Percentiles rank a stretch among this genome's conserved stretches.
Evolutionary conservation across 257 asterid genomes (phyloP).

Genomic region (Agastache rugosa): DNA sequence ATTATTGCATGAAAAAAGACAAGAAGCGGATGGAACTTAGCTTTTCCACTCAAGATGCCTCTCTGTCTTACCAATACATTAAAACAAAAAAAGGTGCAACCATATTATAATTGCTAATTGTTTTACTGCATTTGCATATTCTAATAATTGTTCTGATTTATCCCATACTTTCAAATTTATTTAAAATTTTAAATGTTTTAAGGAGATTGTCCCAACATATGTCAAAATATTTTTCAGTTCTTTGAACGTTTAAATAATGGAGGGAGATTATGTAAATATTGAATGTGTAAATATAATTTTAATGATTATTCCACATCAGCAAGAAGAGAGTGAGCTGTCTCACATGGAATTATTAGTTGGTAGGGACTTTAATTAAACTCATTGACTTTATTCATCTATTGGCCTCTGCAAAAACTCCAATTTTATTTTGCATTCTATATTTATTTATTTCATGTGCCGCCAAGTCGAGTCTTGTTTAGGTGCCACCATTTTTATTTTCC

Average conservation of each 20-base stretch:
- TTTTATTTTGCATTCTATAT: not conserved
- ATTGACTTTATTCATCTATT: constrained; percentile 40
- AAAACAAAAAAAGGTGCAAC: not conserved
- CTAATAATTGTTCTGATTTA: not conserved
- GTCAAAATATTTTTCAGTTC: not conserved
- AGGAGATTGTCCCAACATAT: not conserved
- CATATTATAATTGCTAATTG: not conserved
- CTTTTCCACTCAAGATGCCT: constrained; percentile 29
- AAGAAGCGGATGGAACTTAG: constrained; percentile 27
- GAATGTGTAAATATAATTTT: not conserved
- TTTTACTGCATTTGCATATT: not conserved
- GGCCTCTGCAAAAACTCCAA: constrained; percentile 33
- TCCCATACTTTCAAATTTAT: not conserved
- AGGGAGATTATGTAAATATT: not conserved
- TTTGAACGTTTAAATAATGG: not conserved
- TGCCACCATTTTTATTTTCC: not conserved
- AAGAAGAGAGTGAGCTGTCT: constrained; percentile 38
- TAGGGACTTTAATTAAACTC: constrained; percentile 39
- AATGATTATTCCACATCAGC: constrained; percentile 36
- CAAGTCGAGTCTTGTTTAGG: not conserved
- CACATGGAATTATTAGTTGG: constrained; percentile 46
- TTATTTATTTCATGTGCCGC: constrained; percentile 39
- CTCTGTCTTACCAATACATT: constrained; percentile 3
- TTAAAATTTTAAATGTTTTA: no score
- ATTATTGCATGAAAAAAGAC: constrained; percentile 13